Evolutionary conservation across 2,329 filamentous ascomycete genomes (phyloP), one percentile per base, ranked within the genome.

Genomic region (Scedosporium boydii): DNA sequence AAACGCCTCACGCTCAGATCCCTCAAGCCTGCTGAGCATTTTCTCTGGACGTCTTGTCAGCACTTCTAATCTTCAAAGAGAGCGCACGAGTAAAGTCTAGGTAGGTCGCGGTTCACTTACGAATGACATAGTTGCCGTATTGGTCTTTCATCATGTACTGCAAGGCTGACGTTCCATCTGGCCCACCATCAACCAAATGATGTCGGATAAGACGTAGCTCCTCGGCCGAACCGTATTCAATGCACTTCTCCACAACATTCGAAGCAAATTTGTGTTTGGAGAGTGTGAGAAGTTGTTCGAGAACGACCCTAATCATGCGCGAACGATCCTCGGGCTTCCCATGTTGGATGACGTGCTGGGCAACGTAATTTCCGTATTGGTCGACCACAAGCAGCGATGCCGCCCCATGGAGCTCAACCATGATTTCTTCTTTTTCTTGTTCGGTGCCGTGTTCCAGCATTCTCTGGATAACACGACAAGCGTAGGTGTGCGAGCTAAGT

Each of bases 191-290:
- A 83, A 16, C 80, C 72, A 1, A 77, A 63, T 84, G 80, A 59
- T 79, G 77, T 61, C 90, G 83, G 63, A 97, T 91, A 60, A 89
- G 86, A 71, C 96, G 89, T 59, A 87, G 79, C 21, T 83, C 77
- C 0, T 85, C 85, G 21, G 90, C 26, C 7, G 26, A 46, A 3
- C 44, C 91, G 67, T 82, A 84, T 62, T 88, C 80, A 64, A 98
- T 88, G 71, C 92, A 96, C 74, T 91, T 93, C 75, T 99, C 95
- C 0, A 99, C 93, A 2, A 99, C 93, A 69, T 99, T 98, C 70
- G 93, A 97, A 0, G 95, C 93, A 70, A 91, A 96, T 73, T 99
- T 99, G 78, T 98, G 91, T 78, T 92, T 96, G 27, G 92, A 96
- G 68, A 91, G 87, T 1, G 78, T 77, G 46, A 96, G 75, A 2